A percentile compares a stretch with the other conserved stretches of the same genome.
Evolutionary conservation across 495 filamentous ascomycete genomes (phyloP).

Genomic region (Podospora pseudoanserina): DNA sequence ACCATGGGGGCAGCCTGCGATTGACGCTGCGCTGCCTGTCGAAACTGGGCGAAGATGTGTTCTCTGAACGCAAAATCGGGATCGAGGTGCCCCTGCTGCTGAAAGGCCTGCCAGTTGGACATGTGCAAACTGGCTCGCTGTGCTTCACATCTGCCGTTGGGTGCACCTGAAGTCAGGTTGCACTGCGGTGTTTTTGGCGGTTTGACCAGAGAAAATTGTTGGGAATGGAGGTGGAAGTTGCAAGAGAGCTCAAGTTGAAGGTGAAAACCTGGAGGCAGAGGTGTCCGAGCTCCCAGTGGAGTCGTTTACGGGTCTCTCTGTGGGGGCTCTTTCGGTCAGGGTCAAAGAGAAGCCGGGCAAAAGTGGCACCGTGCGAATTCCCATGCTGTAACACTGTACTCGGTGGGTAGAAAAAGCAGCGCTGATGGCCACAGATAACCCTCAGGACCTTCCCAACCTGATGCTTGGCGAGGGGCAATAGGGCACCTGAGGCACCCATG

Average conservation of each 20-base stretch:
- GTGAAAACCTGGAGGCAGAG: slow-evolving; percentile 10
- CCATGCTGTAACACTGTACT: neutral
- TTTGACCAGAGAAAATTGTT: slow-evolving; percentile 1
- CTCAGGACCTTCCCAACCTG: slow-evolving; percentile 9
- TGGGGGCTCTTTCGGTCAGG: slow-evolving; percentile 6
- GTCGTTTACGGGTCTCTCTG: slow-evolving; percentile 7
- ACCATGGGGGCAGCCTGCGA: slow-evolving; percentile 23
- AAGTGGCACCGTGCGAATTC: neutral
- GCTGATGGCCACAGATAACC: neutral
- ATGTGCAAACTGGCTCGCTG: slow-evolving; percentile 20
- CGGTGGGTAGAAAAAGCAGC: neutral
- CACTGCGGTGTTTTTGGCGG: slow-evolving; percentile 7
- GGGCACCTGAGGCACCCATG: neutral
- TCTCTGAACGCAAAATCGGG: slow-evolving; percentile 23
- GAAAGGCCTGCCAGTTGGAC: slow-evolving; percentile 24
- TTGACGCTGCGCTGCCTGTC: slow-evolving; percentile 18
- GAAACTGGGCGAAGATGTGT: slow-evolving; percentile 24
- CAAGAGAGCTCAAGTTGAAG: slow-evolving; percentile 12
- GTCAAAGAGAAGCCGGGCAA: slow-evolving; percentile 7
- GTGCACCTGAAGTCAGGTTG: slow-evolving; percentile 12
- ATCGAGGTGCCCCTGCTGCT: slow-evolving; percentile 19
- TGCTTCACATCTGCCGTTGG: slow-evolving; percentile 27
- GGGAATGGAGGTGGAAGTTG: slow-evolving; percentile 9
- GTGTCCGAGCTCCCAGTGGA: slow-evolving; percentile 18
- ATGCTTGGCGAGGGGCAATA: slow-evolving; percentile 6